Base-by-base conservation (phyloP, 2,329 filamentous ascomycete species). In the Fusarium mundagurra region DNA sequence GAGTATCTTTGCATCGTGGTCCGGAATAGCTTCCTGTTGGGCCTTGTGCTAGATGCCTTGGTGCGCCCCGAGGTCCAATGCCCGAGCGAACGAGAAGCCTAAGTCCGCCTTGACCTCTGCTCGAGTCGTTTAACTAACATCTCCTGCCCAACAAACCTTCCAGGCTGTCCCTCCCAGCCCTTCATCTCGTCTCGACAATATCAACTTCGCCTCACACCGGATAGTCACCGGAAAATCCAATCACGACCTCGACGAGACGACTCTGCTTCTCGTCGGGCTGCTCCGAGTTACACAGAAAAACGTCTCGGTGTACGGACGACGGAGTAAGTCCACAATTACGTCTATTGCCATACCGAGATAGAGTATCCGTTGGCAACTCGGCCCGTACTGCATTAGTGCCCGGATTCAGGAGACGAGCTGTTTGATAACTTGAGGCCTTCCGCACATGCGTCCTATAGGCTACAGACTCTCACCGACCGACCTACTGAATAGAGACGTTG, bases 21-120 rank as follows among this genome's bases (percentile, higher is more conserved):
- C 45, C 67, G 71, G 45, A 61, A 61, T 67, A 68, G 64, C 53
- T 73, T 73, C 71, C 71, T 63, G 67, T 62, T 69, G 71, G 71
- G 44, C 59, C 55, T 61, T 58, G 20, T 17, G 39, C 24, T 64
- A 50, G 54, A 60, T 38, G 43, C 29, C 51, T 48, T 44, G 39
- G 53, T 60, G 18, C 22, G 61, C 44, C 41, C 47, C 47, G 31
- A 47, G 45, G 38, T 44, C 47, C 54, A 60, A 54, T 50, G 47
- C 22, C 36, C 18, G 47, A 50, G 59, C 59, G 33, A 43, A 65
- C 65, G 11, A 55, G 29, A 53, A 43, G 34, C 43, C 66, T 27
- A 61, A 38, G 9, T 31, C 31, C 36, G 41, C 53, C 51, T 47
- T 55, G 29, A 36, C 58, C 47, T 38, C 45, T 22, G 11, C 17